These are phyloP conservation scores for Aaosphaeria pasadenensis DNA, from an alignment of 2,329 filamentous ascomycete species.

Conservation along the genomic window DNA sequence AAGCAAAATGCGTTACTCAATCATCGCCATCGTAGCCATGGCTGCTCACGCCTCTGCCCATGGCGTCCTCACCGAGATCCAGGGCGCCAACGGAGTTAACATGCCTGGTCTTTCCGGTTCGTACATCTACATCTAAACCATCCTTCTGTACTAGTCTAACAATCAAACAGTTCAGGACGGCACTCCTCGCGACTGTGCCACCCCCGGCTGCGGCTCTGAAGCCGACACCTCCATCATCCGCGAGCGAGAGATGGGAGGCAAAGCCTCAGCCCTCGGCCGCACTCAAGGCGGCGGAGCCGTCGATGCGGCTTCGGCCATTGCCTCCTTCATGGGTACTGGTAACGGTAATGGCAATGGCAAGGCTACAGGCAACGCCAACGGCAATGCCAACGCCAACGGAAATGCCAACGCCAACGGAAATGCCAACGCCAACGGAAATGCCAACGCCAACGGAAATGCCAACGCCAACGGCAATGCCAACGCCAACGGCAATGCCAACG, in stretches of 20 bases:
- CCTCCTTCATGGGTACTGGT: slow-evolving; percentile 54
- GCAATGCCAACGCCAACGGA: slow-evolving; percentile 24
- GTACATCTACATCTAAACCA: slow-evolving; percentile 2
- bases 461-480: slow-evolving; percentile 23
- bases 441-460: slow-evolving; percentile 36
- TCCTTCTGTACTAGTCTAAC: not conserved
- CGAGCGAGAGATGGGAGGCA: slow-evolving; percentile 54
- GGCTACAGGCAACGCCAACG: slow-evolving; percentile 14
- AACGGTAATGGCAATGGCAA: slow-evolving; percentile 2
- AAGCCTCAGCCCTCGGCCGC: slow-evolving; percentile 61
- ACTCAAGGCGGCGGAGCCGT: slow-evolving; percentile 57
- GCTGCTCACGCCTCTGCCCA: slow-evolving; percentile 53
- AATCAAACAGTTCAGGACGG: slow-evolving; percentile 57
- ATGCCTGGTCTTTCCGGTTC: slow-evolving; percentile 60
- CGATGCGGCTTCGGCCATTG: slow-evolving; percentile 55
- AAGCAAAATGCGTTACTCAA: slow-evolving; percentile 49
- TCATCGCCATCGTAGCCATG: slow-evolving; percentile 46
- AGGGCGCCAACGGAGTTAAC: slow-evolving; percentile 59
- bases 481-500: slow-evolving; percentile 53
- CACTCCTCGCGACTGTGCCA: slow-evolving; percentile 65
- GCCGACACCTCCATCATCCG: slow-evolving; percentile 70
- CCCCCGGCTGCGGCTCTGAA: slow-evolving; percentile 62
- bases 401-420: slow-evolving; percentile 22
- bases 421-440: slow-evolving; percentile 20
- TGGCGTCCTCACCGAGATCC: slow-evolving; percentile 55